Evolutionary conservation across 345 rosid genomes (phyloP).

Genomic region (Lepidium aucheri): DNA sequence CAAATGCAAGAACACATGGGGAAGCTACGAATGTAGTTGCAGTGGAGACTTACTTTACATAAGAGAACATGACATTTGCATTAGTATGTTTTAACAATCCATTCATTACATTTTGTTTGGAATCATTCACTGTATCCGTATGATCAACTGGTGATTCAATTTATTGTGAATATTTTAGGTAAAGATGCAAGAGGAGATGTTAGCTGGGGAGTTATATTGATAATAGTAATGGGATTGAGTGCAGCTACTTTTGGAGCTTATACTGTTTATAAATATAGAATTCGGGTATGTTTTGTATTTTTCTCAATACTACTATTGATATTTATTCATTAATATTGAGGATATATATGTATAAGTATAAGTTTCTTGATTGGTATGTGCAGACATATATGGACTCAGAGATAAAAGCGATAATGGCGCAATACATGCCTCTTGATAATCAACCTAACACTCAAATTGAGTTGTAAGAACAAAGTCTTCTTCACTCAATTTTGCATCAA

Average conservation of each 20-base stretch:
- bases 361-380: background rate
- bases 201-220: conserved; percentile 85
- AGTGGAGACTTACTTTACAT: conserved; percentile 58
- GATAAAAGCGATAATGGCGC: conserved; percentile 97
- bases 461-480: background rate
- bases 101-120: background rate
- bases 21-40: conserved; percentile 88
- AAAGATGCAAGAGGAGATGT: conserved; percentile 26
- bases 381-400: conserved; percentile 98
- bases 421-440: conserved; percentile 93
- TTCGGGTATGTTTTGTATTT: conserved; percentile 43
- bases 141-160: background rate
- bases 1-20: conserved; percentile 80
- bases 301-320: background rate
- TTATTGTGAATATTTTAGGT: background rate
- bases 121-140: too few species aligned
- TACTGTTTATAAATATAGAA: conserved; percentile 77
- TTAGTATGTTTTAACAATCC: conserved; percentile 31
- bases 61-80: conserved; percentile 75
- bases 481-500: background rate
- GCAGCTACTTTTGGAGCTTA: conserved; percentile 83
- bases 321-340: background rate
- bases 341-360: background rate
- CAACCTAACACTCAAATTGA: conserved; percentile 39
- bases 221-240: conserved; percentile 64